Evolutionary conservation across 345 rosid species (phyloP), one percentile per base, ranked within the genome.

Genomic region (Arabidopsis arenosa): DNA sequence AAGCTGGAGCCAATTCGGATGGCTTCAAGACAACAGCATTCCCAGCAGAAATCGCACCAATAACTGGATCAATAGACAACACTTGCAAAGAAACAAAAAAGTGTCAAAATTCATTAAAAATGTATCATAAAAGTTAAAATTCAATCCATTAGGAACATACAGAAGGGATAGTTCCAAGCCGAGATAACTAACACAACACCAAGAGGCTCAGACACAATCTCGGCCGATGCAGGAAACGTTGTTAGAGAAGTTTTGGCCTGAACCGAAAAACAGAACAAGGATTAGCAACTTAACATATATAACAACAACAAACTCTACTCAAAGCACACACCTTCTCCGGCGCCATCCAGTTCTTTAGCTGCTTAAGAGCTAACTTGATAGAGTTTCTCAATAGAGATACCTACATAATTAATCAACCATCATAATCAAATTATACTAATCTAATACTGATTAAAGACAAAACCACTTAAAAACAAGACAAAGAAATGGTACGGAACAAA

Each of bases 41-140:
- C 57, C 99, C 99, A 45, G 99, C 96, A 26, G 92, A 93, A 74
- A 96, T 91, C 45, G 98, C 99, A 80, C 98, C 99, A 59, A 96
- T 79, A 13, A 93, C 80, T 10, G 99, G 99, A 84, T 96, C 97
- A 52, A 96, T 88, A 72, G 96, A 88, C 83, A 96, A 43, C 81
- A 88, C 99, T 93, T 71, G 63, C 68, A 80, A 56, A 37, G 0
- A 75, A 48, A 52, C 33, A 11, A 57, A 32, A 37, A 52, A 56
- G 48, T 15, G 57, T 63, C 12, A 68, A 13, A 68, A 41, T 32
- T 12, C 61, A 67, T 37, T 21, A 17, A 18, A 56, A 72, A 36
- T 13, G 9, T 5, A 23, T 11, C 26, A 36, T 17, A 40, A 49
- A 5, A 53, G 32, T 6, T 3, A 47, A 43, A 61, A 18, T 0